Conservation (phyloP, 164 flowering plant genomes). For the grape (Vitis vinifera) region DNA sequence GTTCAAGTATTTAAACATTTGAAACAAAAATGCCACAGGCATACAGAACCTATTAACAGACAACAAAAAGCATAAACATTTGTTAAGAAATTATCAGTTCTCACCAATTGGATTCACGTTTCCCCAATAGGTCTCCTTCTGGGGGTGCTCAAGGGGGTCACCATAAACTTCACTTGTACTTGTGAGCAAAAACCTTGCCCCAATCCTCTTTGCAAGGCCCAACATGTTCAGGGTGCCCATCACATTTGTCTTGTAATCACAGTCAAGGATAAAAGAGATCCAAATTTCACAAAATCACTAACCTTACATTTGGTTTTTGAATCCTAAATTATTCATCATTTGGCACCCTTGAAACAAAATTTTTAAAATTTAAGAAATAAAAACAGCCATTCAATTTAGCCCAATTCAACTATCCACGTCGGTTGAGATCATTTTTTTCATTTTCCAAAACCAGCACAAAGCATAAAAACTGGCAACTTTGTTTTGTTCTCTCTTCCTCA, state of each 20-base stretch:
- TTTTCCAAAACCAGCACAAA: too few relatives aligned
- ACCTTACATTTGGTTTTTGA: not conserved
- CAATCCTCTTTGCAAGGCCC: slow-evolving; percentile 95
- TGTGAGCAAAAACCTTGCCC: slow-evolving; percentile 84
- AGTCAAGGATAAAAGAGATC: slow-evolving; percentile 41
- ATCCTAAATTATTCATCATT: too few relatives aligned
- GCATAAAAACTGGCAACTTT: too few relatives aligned
- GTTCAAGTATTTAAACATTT: slow-evolving; percentile 5
- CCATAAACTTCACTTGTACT: slow-evolving; percentile 98
- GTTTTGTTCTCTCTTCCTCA: too few relatives aligned
- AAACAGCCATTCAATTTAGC: too few relatives aligned
- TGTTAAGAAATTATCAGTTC: slow-evolving; percentile 1
- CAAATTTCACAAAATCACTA: slow-evolving; percentile 7
- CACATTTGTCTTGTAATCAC: slow-evolving; percentile 88
- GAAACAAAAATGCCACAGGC: not conserved
- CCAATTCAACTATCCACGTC: too few relatives aligned
- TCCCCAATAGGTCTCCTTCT: slow-evolving; percentile 95
- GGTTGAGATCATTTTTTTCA: too few relatives aligned
- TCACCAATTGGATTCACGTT: slow-evolving; percentile 94
- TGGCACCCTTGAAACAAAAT: too few relatives aligned
- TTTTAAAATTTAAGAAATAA: too few relatives aligned
- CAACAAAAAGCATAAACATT: not conserved
- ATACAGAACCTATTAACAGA: slow-evolving; percentile 1
- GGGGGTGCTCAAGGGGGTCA: slow-evolving; percentile 96
- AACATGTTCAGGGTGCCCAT: slow-evolving; percentile 96